Conservation (phyloP, 345 rosid species). For the Garcia nutans region DNA sequence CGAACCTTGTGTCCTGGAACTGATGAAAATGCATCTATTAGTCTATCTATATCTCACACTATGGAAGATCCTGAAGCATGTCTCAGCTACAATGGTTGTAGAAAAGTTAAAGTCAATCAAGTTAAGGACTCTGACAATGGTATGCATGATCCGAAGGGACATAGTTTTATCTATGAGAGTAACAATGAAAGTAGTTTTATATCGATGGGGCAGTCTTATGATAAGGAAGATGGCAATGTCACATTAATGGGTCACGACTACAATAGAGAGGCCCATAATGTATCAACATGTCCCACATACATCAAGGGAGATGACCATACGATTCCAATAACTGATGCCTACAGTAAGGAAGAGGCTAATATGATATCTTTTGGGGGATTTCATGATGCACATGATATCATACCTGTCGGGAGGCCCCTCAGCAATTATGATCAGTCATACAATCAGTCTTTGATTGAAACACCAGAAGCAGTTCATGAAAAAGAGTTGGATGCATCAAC, state of each 20-base stretch:
- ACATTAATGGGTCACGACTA: slow-evolving; percentile 46
- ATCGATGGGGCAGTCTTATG: slow-evolving; percentile 38
- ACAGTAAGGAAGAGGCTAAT: slow-evolving; percentile 51
- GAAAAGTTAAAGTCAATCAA: slow-evolving; percentile 61
- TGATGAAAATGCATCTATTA: slow-evolving; percentile 45
- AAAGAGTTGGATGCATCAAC: slow-evolving; percentile 45
- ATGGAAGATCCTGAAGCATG: slow-evolving; percentile 55
- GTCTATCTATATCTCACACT: slow-evolving; percentile 57
- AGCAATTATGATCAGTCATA: slow-evolving; percentile 48
- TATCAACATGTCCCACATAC: slow-evolving; percentile 32
- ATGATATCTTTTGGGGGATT: slow-evolving; percentile 63
- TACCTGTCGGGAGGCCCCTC: slow-evolving; percentile 40
- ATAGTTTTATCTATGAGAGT: slow-evolving; percentile 34
- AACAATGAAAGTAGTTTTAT: slow-evolving; percentile 45
- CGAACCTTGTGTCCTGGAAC: slow-evolving; percentile 50
- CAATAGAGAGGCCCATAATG: slow-evolving; percentile 33
- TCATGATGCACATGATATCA: slow-evolving; percentile 46
- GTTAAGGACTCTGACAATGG: slow-evolving; percentile 51
- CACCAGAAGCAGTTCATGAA: slow-evolving; percentile 35
- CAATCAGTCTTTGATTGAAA: slow-evolving; percentile 41
- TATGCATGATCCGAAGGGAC: slow-evolving; percentile 43
- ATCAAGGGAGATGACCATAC: slow-evolving; percentile 35
- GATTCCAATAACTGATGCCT: slow-evolving; percentile 33
- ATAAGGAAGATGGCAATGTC: slow-evolving; percentile 43
- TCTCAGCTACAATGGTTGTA: slow-evolving; percentile 52